Evolutionary conservation across 192 early-diverging fungal species (phyloP).

Genomic region (Coemansia sp.): DNA sequence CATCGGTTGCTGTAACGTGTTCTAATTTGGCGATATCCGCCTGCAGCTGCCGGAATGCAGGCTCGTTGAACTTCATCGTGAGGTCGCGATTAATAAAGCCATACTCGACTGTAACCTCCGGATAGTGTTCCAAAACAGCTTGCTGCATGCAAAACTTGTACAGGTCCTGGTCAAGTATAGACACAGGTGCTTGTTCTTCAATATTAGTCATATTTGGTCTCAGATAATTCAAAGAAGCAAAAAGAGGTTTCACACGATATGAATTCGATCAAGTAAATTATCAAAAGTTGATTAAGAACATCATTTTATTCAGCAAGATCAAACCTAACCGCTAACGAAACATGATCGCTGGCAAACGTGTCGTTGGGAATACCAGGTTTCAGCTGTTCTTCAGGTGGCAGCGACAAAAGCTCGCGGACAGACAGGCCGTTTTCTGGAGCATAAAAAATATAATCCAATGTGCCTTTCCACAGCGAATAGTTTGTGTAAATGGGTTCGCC

Average conservation of each 20-base stretch:
- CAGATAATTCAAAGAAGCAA: too few relatives aligned
- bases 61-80: slow-evolving; percentile 38
- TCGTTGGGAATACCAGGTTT: slow-evolving; percentile 52
- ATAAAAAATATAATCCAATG: slow-evolving; percentile 52
- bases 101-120: slow-evolving; percentile 58
- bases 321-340: slow-evolving; percentile 35
- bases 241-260: too few relatives aligned
- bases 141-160: slow-evolving; percentile 87
- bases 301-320: neutral
- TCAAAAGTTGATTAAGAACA: too few relatives aligned
- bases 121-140: slow-evolving; percentile 69
- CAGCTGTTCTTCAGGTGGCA: slow-evolving; percentile 30
- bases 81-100: slow-evolving; percentile 64
- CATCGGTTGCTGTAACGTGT: slow-evolving; percentile 5
- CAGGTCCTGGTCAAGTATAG: slow-evolving; percentile 78
- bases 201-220: neutral
- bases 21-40: slow-evolving; percentile 36
- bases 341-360: slow-evolving; percentile 47
- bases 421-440: slow-evolving; percentile 11
- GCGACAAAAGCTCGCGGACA: slow-evolving; percentile 29
- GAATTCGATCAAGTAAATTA: too few relatives aligned
- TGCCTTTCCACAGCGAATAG: slow-evolving; percentile 53
- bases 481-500: slow-evolving; percentile 54
- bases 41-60: slow-evolving; percentile 51
- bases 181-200: slow-evolving; percentile 36